Evolutionary conservation across 805 yeast genomes (phyloP), one percentile per base, ranked within the genome.

Genomic region (Spathaspora arborariae): DNA sequence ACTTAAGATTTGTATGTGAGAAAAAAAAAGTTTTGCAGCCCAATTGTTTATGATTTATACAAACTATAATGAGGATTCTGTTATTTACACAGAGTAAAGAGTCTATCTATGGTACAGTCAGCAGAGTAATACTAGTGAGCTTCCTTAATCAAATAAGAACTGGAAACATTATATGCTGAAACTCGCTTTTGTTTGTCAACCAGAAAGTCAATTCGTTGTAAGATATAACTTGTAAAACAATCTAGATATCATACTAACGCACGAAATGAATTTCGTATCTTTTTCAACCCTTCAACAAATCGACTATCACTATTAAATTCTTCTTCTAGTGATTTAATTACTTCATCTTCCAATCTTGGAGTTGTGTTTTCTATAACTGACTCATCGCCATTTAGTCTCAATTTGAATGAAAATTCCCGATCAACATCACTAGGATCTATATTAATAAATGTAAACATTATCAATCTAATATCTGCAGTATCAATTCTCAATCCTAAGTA

Each of bases 401-500:
- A 48, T 13, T 73, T 71, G 8, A 80, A 53, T 52, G 67, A 58
- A 49, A 72, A 78, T 52, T 72, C 73, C 33, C 63, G 61, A 34
- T 67, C 67, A 38, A 68, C 57, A 42, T 79, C 64, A 27, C 65
- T 59, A 15, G 75, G 66, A 50, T 77, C 79, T 15, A 82, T 64
- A 41, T 76, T 76, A 1, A 58, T 59, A 55, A 82, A 83, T 2
- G 67, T 62, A 54, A 84, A 79, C 47, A 62, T 64, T 39, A 84
- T 57, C 27, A 72, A 52, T 45, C 76, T 79, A 6, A 71, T 74
- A 16, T 65, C 61, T 1, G 78, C 60, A 3, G 81, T 81, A 45
- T 77, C 80, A 16, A 84, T 73, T 30, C 66, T 65, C 46, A 84
- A 57, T 1, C 89, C 88, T 39, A 82, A 63, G 42, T 79, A 63